Evolutionary conservation across 2,329 filamentous ascomycete genomes (phyloP).

Genomic region (Alternaria brassicae): DNA sequence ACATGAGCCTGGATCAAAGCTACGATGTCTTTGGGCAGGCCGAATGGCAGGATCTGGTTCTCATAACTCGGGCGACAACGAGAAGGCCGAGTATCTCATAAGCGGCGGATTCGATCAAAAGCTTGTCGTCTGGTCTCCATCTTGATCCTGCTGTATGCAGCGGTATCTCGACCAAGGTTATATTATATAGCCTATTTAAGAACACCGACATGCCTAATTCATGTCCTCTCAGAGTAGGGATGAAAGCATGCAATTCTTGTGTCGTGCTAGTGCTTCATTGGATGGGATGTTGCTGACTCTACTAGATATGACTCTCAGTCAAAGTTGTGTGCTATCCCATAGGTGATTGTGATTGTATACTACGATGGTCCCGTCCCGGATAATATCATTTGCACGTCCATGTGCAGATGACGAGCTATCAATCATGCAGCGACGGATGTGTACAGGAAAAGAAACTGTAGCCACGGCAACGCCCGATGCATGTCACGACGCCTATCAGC

Average conservation of each 20-base stretch:
- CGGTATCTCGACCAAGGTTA: not conserved
- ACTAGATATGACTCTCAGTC: not conserved
- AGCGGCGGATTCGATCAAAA: conserved; percentile 71
- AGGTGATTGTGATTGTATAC: not conserved
- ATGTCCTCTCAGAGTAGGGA: not conserved
- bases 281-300: not conserved
- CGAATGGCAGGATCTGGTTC: conserved; percentile 44
- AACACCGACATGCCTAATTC: not conserved
- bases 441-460: not conserved
- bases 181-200: not conserved
- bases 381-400: not conserved
- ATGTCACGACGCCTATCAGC: not conserved
- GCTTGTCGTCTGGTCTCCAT: conserved; percentile 62
- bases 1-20: conserved; percentile 65
- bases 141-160: not conserved
- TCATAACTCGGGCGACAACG: conserved; percentile 16
- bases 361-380: not conserved
- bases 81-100: conserved; percentile 62
- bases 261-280: not conserved
- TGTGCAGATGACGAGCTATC: not conserved
- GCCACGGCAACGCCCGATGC: not conserved
- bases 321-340: not conserved
- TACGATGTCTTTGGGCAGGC: conserved; percentile 66
- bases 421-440: not conserved
- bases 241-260: not conserved